These are phyloP conservation scores for Amphibolis antarctica DNA, from an alignment of 106 monocot genomes.

Conservation along the genomic window DNA sequence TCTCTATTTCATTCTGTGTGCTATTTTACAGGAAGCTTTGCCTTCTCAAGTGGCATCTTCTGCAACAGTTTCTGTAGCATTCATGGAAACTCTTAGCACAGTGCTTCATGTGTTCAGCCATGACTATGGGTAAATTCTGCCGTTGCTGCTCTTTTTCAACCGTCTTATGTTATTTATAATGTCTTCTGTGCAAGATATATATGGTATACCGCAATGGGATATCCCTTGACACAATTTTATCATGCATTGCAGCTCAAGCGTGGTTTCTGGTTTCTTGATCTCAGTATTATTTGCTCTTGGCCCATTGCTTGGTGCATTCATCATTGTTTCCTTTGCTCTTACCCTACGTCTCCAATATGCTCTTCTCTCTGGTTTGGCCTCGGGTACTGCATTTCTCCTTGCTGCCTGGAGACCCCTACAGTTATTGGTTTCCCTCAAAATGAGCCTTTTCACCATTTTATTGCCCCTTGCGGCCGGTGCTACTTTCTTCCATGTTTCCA, in stretches of 20 bases:
- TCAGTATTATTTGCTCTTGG: slow-evolving; percentile 85
- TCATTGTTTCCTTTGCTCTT: slow-evolving; percentile 48
- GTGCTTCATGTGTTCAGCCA: slow-evolving; percentile 48
- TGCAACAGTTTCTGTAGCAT: slow-evolving; percentile 88
- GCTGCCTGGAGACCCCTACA: slow-evolving; percentile 84
- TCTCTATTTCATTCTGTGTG: no score
- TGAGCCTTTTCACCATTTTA: slow-evolving; percentile 41
- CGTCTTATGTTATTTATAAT: no score
- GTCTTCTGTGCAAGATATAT: no score
- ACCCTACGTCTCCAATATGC: slow-evolving; percentile 52
- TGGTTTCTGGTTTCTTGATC: slow-evolving; percentile 69
- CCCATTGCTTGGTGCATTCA: slow-evolving; percentile 69
- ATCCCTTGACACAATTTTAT: background rate
- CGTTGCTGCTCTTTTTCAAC: background rate
- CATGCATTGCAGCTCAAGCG: slow-evolving; percentile 51
- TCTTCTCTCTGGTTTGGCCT: slow-evolving; percentile 69
- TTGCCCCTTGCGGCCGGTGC: slow-evolving; percentile 42
- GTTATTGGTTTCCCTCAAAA: slow-evolving; percentile 50
- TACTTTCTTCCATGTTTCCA: slow-evolving; percentile 26
- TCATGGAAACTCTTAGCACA: slow-evolving; percentile 90
- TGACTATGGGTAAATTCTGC: slow-evolving; percentile 38
- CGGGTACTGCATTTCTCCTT: slow-evolving; percentile 72
- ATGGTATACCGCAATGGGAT: no score
- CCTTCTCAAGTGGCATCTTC: slow-evolving; percentile 98
- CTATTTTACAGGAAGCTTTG: slow-evolving; percentile 56